Evolutionary conservation across 169 alveolate genomes (phyloP), one percentile per base, ranked within the genome.

Genomic region (Amoebophrya sp.): DNA sequence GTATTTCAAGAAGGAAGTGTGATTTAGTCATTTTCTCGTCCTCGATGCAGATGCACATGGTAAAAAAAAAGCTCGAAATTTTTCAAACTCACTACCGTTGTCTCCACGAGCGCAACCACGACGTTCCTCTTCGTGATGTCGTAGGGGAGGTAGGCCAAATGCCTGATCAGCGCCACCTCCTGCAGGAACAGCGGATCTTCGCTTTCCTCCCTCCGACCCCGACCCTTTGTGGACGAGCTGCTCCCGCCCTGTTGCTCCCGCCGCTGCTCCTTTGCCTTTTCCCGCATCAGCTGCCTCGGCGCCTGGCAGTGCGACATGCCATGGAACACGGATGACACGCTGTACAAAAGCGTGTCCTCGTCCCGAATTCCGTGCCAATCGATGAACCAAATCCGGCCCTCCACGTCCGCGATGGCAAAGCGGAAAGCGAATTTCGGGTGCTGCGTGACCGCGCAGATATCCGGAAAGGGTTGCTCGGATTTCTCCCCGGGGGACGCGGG

Each of bases 361-460:
- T 66, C 83, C 35, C 83, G 83, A 7, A 66, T 66, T 2, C 83
- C 83, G 35, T 66, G 83, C 83, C 83, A 66, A 25, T 66, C 83
- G 7, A 66, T 25, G 35, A 66, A 66, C 83, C 83, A 66, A 25
- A 66, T n/a, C 7, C 83, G 83, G 12, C 83, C 83, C 35, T 66
- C 83, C 32, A 66, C 83, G 35, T 66, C 83, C 83, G 83, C 83
- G 83, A 66, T 66, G 7, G 83, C 83, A 25, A 66, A 66, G 32
- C 83, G 83, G 83, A 66, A 66, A 2, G 83, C 83, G 18, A 25
- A 66, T n/a, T 66, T 66, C 35, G 83, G 83, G 35, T 66, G 83
- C 35, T 66, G 83, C 83, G 83, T 66, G 32, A 66, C 18, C 83
- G 83, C 83, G 35, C 83, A 66, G 10, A 66, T 25, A 25, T 66